Percentiles rank a stretch among this genome's conserved stretches.
These are phyloP conservation scores for Ramalina intermedia DNA, from an alignment of 495 filamentous ascomycete species.

Conservation along the genomic window DNA sequence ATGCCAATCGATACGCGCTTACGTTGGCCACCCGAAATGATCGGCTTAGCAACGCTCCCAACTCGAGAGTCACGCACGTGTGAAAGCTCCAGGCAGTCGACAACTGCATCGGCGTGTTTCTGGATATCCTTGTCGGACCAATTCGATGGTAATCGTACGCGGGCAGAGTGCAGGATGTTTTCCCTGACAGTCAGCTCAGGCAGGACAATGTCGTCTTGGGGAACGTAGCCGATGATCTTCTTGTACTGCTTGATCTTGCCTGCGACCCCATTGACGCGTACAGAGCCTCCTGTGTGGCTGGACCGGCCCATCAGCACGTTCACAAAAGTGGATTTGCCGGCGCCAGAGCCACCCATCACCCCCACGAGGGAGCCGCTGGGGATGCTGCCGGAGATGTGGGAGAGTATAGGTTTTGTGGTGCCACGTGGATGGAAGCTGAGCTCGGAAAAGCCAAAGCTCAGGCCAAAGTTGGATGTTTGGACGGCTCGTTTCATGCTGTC, in stretches of 20 bases:
- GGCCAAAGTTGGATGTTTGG: constrained; percentile 31
- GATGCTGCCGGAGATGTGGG: constrained; percentile 36
- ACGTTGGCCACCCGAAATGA: constrained; percentile 47
- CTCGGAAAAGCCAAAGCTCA: constrained; percentile 34
- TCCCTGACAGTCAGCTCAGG: constrained; percentile 37
- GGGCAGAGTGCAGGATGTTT: constrained; percentile 39
- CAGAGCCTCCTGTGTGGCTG: constrained; percentile 26
- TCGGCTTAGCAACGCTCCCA: constrained; percentile 27
- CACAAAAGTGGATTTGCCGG: constrained; percentile 36
- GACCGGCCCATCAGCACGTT: constrained; percentile 40
- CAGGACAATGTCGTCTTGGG: constrained; percentile 36
- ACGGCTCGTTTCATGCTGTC: constrained; percentile 35
- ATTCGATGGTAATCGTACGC: constrained; percentile 28
- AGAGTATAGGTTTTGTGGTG: constrained; percentile 27
- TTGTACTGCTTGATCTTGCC: constrained; percentile 32
- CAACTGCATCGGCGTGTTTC: constrained; percentile 28
- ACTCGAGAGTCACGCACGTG: constrained; percentile 30
- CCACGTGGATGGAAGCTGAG: constrained; percentile 31
- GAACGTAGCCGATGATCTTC: constrained; percentile 41
- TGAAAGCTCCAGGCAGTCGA: constrained; percentile 29
- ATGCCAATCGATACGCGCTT: constrained; percentile 67
- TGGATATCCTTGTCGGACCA: constrained; percentile 25
- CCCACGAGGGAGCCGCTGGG: constrained; percentile 33
- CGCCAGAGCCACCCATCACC: constrained; percentile 36
- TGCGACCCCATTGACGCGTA: constrained; percentile 33